Conservation (phyloP, 176 grass and related monocot genomes). For the Avena insularis region DNA sequence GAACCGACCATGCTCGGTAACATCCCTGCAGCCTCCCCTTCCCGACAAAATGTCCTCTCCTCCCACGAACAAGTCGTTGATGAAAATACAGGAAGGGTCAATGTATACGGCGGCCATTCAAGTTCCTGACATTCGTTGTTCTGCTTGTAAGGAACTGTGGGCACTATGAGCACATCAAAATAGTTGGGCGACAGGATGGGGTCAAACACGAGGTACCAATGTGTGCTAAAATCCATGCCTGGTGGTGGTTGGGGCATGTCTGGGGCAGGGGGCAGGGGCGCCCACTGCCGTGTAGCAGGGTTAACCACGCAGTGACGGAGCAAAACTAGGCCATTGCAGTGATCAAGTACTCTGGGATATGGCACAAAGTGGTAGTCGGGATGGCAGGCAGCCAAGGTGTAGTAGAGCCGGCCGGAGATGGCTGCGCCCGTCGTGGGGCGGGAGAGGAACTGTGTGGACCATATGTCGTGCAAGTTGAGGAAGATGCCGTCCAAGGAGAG, state of each 20-base stretch:
- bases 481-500: conserved; percentile 9
- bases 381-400: not conserved
- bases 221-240: not conserved
- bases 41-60: conserved; percentile 8
- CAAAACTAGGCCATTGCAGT: conserved; percentile 23
- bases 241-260: not conserved
- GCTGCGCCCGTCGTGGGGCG: not conserved
- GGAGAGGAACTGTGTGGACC: not conserved
- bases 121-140: not conserved
- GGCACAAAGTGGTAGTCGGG: not conserved
- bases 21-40: conserved; percentile 4
- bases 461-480: not conserved
- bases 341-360: not conserved
- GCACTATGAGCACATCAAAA: not conserved
- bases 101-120: conserved; percentile 20
- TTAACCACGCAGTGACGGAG: not conserved
- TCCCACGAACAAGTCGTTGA: conserved; percentile 25
- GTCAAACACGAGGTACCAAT: not conserved
- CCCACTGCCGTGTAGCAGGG: not conserved
- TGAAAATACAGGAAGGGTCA: conserved; percentile 30
- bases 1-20: not conserved
- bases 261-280: not conserved
- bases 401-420: not conserved
- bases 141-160: not conserved
- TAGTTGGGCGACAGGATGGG: not conserved